Percentiles rank a stretch among this genome's conserved stretches.
Evolutionary conservation across 2,329 filamentous ascomycete genomes (phyloP).

Genomic region (Hypoxylon sp.): DNA sequence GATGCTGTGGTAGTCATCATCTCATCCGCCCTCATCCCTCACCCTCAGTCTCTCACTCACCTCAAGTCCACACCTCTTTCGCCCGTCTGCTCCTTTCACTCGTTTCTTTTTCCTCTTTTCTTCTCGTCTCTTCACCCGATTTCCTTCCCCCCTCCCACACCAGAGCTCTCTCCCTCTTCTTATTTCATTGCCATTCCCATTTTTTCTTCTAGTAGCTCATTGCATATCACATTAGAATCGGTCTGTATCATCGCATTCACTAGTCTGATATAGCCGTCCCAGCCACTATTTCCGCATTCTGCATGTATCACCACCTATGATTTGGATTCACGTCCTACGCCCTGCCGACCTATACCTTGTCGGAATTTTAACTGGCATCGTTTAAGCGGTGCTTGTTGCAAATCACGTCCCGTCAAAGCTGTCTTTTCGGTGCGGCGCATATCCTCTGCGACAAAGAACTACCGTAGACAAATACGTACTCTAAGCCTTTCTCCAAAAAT

Average conservation of each 20-base stretch:
- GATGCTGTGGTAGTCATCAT: slow-evolving; percentile 32
- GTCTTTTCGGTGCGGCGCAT: slow-evolving; percentile 27
- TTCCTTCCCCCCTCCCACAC: not conserved
- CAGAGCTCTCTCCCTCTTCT: not conserved
- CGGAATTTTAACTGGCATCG: slow-evolving; percentile 22
- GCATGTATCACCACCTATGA: slow-evolving; percentile 36
- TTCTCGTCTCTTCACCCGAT: slow-evolving; percentile 8
- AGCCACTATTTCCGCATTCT: slow-evolving; percentile 15
- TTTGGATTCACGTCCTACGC: slow-evolving; percentile 34
- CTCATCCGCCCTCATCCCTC: slow-evolving; percentile 21
- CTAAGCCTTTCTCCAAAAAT: slow-evolving; percentile 16
- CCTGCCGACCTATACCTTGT: slow-evolving; percentile 22
- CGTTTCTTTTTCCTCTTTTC: slow-evolving; percentile 14
- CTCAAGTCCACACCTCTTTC: slow-evolving; percentile 4
- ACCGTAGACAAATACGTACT: slow-evolving; percentile 33
- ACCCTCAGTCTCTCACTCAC: slow-evolving; percentile 9
- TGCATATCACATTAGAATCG: slow-evolving; percentile 21
- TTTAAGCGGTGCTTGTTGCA: slow-evolving; percentile 25
- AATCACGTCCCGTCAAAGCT: slow-evolving; percentile 27
- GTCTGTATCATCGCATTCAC: slow-evolving; percentile 23
- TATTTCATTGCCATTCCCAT: slow-evolving; percentile 20
- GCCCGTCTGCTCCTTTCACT: slow-evolving; percentile 22
- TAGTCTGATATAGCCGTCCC: slow-evolving; percentile 22
- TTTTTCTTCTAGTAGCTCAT: slow-evolving; percentile 23
- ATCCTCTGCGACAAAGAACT: slow-evolving; percentile 39